These are phyloP conservation scores for Fomes fomentarius DNA, from an alignment of 1,284 basidiomycete genomes.

Conservation along the genomic window DNA sequence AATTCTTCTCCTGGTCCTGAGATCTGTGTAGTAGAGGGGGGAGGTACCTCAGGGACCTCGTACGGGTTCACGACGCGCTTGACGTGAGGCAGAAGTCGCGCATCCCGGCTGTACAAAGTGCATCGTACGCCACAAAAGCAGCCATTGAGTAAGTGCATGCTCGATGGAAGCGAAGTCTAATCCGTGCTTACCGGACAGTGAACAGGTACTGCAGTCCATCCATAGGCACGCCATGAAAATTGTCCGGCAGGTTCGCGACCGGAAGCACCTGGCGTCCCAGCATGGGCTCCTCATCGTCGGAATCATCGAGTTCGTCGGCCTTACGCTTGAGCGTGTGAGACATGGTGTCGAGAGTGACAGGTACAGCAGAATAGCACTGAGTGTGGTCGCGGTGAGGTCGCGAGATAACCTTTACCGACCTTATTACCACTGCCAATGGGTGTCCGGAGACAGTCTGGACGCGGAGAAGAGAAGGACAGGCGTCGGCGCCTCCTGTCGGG, in stretches of 20 bases:
- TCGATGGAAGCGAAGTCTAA: neutral
- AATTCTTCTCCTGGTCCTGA: constrained; percentile 21
- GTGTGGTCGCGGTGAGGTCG: neutral
- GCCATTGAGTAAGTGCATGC: neutral
- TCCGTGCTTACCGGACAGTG: constrained; percentile 63
- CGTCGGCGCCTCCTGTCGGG: neutral
- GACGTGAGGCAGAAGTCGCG: constrained; percentile 59
- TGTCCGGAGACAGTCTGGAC: neutral
- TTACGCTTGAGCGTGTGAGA: constrained; percentile 4
- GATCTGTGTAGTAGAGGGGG: constrained; percentile 22
- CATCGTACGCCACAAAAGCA: neutral
- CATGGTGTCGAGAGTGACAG: neutral
- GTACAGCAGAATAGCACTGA: neutral
- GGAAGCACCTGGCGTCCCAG: constrained; percentile 62
- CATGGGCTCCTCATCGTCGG: constrained; percentile 35
- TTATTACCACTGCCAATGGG: neutral
- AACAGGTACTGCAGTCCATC: constrained; percentile 84
- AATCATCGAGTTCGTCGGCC: constrained; percentile 26
- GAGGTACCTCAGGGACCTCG: constrained; percentile 37
- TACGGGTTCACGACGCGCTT: constrained; percentile 72
- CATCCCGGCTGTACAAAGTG: constrained; percentile 59
- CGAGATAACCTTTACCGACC: neutral
- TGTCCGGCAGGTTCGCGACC: constrained; percentile 69
- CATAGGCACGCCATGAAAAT: constrained; percentile 65
- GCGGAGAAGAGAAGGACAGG: neutral